phyloP scores from a whole-genome alignment of 1,139 yeast genomes.

The Kodamaea derodonti region DNA sequence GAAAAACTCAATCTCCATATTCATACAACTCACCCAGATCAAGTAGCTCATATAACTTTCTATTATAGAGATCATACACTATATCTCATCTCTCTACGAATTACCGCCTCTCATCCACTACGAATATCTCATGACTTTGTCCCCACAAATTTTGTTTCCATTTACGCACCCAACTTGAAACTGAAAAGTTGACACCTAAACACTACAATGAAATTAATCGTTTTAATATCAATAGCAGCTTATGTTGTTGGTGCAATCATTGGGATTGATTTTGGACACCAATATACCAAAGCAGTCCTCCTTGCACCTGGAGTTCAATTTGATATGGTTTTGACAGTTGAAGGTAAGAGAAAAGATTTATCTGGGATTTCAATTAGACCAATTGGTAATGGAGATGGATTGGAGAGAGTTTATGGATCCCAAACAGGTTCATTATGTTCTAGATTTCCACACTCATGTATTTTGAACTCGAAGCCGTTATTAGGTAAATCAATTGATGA shows the following conservation, averaged over 20 bases:
- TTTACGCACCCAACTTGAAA: no score
- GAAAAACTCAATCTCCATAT: no score
- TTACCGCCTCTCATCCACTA: no score
- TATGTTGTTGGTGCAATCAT: constrained; percentile 55
- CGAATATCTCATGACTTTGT: no score
- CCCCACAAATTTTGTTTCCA: no score
- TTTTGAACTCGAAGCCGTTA: constrained; percentile 64
- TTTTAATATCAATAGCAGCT: constrained; percentile 11
- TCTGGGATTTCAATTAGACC: constrained; percentile 69
- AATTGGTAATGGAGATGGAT: constrained; percentile 30
- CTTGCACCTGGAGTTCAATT: constrained; percentile 90
- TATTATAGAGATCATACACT: no score
- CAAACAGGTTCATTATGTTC: constrained; percentile 68
- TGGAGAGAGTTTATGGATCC: constrained; percentile 78
- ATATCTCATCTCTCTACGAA: no score
- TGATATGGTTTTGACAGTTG: constrained; percentile 84
- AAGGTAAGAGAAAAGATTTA: constrained; percentile 85
- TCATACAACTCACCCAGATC: no score
- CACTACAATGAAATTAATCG: constrained; percentile 4
- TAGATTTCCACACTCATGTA: constrained; percentile 69
- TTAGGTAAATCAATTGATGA: constrained; percentile 62
- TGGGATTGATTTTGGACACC: constrained; percentile 89
- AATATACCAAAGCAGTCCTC: constrained; percentile 79
- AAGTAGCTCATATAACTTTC: no score
- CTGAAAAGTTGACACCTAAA: background rate